Conservation (phyloP, 768 basidiomycete species). For the Tephrocybe sp. region DNA sequence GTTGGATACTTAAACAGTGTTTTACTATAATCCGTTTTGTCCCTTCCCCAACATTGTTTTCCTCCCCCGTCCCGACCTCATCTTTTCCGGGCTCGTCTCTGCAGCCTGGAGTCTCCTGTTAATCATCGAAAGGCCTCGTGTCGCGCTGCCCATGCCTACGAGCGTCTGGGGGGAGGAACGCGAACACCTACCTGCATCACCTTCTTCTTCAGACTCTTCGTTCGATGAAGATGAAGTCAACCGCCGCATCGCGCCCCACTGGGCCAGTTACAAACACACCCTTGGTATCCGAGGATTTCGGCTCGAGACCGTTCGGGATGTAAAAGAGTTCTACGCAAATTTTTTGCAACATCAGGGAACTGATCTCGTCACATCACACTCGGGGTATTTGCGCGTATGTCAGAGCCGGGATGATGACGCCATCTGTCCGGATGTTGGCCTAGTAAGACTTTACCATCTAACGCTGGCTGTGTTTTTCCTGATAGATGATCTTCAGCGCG, state of each 20-base stretch:
- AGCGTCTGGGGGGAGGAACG: constrained; percentile 23
- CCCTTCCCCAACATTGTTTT: constrained; percentile 4
- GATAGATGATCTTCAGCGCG: constrained; percentile 46
- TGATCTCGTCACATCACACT: constrained; percentile 14
- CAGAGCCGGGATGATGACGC: constrained; percentile 49
- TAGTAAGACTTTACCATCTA: constrained; percentile 45
- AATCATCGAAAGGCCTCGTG: neutral
- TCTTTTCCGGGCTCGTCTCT: neutral
- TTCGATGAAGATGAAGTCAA: constrained; percentile 62
- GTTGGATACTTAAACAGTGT: constrained; percentile 17
- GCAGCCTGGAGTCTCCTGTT: constrained; percentile 3
- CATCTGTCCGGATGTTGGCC: constrained; percentile 69
- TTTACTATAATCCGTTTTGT: neutral
- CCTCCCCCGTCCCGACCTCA: neutral
- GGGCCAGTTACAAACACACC: constrained; percentile 53
- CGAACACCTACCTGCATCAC: constrained; percentile 33
- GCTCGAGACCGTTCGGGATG: constrained; percentile 70
- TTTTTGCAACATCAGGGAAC: constrained; percentile 11
- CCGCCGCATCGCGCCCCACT: constrained; percentile 56
- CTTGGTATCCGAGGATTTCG: constrained; percentile 54
- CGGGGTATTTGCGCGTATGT: constrained; percentile 34
- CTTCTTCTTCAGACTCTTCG: constrained; percentile 50
- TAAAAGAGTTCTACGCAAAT: constrained; percentile 53
- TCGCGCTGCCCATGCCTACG: constrained; percentile 17
- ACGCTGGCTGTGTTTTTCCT: constrained; percentile 2